Conservation (phyloP, 2,329 filamentous ascomycete species). For the Trichoderma sp. region DNA sequence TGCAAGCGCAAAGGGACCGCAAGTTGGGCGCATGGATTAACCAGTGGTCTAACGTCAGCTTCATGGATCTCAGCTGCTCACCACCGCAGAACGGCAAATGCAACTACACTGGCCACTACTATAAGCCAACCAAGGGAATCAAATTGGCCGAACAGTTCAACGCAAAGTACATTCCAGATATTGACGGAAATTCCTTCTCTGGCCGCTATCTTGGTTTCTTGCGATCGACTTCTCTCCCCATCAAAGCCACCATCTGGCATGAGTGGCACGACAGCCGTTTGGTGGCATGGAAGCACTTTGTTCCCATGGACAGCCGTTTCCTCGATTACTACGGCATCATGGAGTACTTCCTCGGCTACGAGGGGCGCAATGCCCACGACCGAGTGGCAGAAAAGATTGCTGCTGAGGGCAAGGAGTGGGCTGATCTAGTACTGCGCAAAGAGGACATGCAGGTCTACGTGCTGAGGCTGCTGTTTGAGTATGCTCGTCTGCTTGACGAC, state of each 20-base stretch:
- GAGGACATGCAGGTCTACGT: constrained; percentile 77
- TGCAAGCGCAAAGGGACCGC: constrained; percentile 49
- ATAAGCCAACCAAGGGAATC: constrained; percentile 42
- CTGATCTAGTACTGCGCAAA: constrained; percentile 64
- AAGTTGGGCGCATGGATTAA: constrained; percentile 53
- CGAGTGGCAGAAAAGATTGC: constrained; percentile 65
- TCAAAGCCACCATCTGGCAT: constrained; percentile 76
- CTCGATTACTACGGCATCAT: constrained; percentile 71
- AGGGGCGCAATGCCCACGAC: constrained; percentile 52
- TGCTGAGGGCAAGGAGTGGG: constrained; percentile 66
- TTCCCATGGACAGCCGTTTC: constrained; percentile 76
- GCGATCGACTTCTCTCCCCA: constrained; percentile 66
- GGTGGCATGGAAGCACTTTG: constrained; percentile 77
- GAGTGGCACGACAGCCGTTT: constrained; percentile 81
- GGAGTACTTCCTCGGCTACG: constrained; percentile 71
- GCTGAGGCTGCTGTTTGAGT: constrained; percentile 64
- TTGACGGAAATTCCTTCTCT: constrained; percentile 74
- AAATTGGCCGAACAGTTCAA: constrained; percentile 56
- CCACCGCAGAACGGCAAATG: constrained; percentile 44
- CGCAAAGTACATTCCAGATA: constrained; percentile 71
- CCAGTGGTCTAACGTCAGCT: constrained; percentile 52
- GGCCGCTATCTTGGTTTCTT: constrained; percentile 71
- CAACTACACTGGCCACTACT: constrained; percentile 53
- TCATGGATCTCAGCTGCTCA: constrained; percentile 57
- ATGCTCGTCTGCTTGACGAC: constrained; percentile 58